phyloP scores from a whole-genome alignment of 2,329 filamentous ascomycete species.

The Monosporascus ibericus region DNA sequence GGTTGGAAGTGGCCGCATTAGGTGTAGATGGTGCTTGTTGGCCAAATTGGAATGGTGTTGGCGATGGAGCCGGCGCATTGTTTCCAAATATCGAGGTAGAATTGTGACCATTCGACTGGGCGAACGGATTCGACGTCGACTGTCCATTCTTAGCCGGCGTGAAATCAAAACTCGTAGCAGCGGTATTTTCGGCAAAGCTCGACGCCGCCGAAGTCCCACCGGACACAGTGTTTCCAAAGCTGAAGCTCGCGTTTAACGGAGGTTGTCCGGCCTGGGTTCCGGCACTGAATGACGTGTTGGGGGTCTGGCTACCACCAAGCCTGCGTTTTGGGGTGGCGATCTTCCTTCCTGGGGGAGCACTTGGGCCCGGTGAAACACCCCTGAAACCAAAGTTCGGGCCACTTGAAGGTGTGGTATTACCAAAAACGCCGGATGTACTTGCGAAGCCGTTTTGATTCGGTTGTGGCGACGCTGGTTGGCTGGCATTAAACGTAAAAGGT shows the following conservation, averaged over 20 bases:
- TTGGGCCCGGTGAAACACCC: slow-evolving; percentile 4
- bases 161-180: slow-evolving; percentile 31
- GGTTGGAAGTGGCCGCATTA: slow-evolving; percentile 13
- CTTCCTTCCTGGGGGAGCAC: not conserved
- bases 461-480: slow-evolving; percentile 3
- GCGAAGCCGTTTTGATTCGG: slow-evolving; percentile 13
- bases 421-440: slow-evolving; percentile 4
- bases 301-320: not conserved
- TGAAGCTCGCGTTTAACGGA: slow-evolving; percentile 11
- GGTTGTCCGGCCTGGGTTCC: not conserved
- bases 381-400: slow-evolving; percentile 6
- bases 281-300: not conserved
- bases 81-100: slow-evolving; percentile 16
- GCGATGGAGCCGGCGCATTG: slow-evolving; percentile 11
- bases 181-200: slow-evolving; percentile 18
- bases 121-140: slow-evolving; percentile 29
- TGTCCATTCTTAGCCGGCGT: slow-evolving; percentile 25
- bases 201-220: slow-evolving; percentile 11
- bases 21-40: slow-evolving; percentile 20
- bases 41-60: slow-evolving; percentile 19
- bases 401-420: slow-evolving; percentile 1
- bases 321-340: not conserved
- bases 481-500: slow-evolving; percentile 6
- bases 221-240: slow-evolving; percentile 20
- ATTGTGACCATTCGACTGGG: slow-evolving; percentile 9